A percentile compares a stretch with the other conserved stretches of the same genome.
Conservation (phyloP, 805 yeast species). For the Isabelozyma pseudorhagii region DNA sequence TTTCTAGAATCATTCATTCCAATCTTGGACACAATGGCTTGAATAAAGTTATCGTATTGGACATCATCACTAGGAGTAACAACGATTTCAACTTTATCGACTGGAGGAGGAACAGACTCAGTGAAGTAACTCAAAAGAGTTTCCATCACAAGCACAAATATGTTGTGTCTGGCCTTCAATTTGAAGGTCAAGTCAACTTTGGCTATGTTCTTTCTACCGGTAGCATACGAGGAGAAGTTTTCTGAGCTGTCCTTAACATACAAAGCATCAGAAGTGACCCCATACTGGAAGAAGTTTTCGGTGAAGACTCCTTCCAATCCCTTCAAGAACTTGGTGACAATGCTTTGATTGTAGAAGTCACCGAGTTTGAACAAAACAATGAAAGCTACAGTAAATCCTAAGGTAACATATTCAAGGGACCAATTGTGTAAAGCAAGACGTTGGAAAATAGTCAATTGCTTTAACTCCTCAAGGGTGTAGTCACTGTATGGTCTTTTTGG, state of each 20-base stretch:
- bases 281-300: constrained; percentile 77
- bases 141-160: constrained; percentile 67
- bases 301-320: constrained; percentile 51
- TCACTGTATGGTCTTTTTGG: constrained; percentile 13
- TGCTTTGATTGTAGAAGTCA: constrained; percentile 49
- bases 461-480: constrained; percentile 51
- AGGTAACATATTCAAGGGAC: constrained; percentile 64
- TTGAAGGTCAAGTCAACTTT: constrained; percentile 58
- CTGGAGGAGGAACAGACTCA: constrained; percentile 50
- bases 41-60: constrained; percentile 66
- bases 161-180: constrained; percentile 77
- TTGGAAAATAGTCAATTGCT: constrained; percentile 52
- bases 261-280: constrained; percentile 46
- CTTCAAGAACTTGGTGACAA: constrained; percentile 52
- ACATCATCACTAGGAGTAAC: constrained; percentile 52
- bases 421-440: constrained; percentile 68
- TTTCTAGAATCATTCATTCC: constrained; percentile 76
- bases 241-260: constrained; percentile 63
- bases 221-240: constrained; percentile 69
- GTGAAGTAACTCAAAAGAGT: constrained; percentile 54
- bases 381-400: constrained; percentile 49
- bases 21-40: constrained; percentile 81
- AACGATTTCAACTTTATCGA: constrained; percentile 59
- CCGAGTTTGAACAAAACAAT: constrained; percentile 57
- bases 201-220: constrained; percentile 81